These are phyloP conservation scores for Lignosus rhinocerotis DNA, from an alignment of 1,284 basidiomycete species.

Conservation along the genomic window DNA sequence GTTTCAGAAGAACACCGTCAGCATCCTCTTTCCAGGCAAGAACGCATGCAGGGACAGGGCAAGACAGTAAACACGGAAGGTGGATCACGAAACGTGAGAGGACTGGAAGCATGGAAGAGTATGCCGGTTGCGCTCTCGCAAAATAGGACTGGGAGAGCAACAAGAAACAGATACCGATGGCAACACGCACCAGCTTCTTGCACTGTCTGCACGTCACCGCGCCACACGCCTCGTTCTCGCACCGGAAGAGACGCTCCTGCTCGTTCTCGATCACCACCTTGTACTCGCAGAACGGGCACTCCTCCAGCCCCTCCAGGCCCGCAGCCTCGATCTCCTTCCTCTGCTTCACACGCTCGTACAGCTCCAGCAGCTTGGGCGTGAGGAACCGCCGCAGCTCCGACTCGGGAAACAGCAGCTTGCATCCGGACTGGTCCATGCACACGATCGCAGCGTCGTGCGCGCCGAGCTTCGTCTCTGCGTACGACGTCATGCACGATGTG, in stretches of 20 bases:
- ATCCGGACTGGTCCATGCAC: conserved; percentile 83
- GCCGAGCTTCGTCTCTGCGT: conserved; percentile 38
- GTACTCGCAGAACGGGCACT: conserved; percentile 87
- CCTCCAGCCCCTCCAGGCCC: conserved; percentile 72
- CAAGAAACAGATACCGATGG: background rate
- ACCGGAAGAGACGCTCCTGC: conserved; percentile 77
- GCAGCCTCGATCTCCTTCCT: conserved; percentile 78
- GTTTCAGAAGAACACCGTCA: conserved; percentile 2
- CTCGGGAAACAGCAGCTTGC: conserved; percentile 66
- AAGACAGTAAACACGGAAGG: background rate
- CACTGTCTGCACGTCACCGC: conserved; percentile 77
- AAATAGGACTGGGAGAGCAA: background rate
- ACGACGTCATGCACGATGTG: conserved; percentile 42
- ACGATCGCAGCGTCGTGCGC: conserved; percentile 48
- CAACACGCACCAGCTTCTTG: conserved; percentile 61
- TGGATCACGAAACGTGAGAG: background rate
- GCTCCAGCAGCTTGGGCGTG: conserved; percentile 56
- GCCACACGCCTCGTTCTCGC: conserved; percentile 71
- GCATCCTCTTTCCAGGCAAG: conserved; percentile 1
- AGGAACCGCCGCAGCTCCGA: conserved; percentile 68
- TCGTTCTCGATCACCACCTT: conserved; percentile 79
- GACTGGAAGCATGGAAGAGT: background rate
- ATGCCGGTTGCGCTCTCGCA: background rate
- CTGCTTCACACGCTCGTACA: conserved; percentile 79
- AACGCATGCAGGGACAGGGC: background rate